These are phyloP conservation scores for Halocafeteria seosinensis DNA, from an alignment of 108 stramenopile species.

Conservation along the genomic window DNA sequence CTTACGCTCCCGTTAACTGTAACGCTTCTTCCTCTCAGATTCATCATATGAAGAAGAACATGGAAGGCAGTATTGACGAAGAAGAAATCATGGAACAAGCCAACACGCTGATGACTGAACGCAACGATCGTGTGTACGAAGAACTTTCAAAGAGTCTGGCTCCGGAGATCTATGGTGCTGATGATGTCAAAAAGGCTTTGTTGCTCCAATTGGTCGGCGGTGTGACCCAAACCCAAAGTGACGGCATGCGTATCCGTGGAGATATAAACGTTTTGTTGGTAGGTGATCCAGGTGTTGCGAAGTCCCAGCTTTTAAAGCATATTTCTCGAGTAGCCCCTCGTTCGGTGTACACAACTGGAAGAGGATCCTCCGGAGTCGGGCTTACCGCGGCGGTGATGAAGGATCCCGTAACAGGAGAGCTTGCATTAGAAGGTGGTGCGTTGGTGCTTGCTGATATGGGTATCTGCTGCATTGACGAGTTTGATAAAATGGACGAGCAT, in stretches of 20 bases:
- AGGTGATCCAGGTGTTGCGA: constrained; percentile 98
- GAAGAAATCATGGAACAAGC: not conserved
- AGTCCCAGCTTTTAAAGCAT: constrained; percentile 91
- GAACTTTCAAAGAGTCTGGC: constrained; percentile 63
- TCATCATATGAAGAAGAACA: too few species aligned
- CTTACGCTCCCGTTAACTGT: too few species aligned
- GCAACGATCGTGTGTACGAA: constrained; percentile 18
- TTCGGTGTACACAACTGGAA: constrained; percentile 94
- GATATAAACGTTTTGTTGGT: constrained; percentile 92
- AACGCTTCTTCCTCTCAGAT: too few species aligned
- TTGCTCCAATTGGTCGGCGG: constrained; percentile 84
- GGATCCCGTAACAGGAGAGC: constrained; percentile 75
- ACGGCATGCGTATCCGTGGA: constrained; percentile 89
- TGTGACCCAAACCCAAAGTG: constrained; percentile 61
- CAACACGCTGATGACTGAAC: constrained; percentile 1
- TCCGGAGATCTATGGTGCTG: constrained; percentile 94
- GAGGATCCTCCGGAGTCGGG: constrained; percentile 89
- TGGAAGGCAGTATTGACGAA: too few species aligned
- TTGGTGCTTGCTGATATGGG: constrained; percentile 92
- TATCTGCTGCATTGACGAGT: constrained; percentile 93
- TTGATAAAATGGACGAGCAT: constrained; percentile 88
- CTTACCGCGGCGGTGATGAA: constrained; percentile 88
- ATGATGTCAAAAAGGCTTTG: constrained; percentile 85
- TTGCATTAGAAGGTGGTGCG: constrained; percentile 94
- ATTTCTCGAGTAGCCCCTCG: constrained; percentile 78